Base-by-base conservation (phyloP, 257 asterid genomes). In the Nicotiana attenuata region DNA sequence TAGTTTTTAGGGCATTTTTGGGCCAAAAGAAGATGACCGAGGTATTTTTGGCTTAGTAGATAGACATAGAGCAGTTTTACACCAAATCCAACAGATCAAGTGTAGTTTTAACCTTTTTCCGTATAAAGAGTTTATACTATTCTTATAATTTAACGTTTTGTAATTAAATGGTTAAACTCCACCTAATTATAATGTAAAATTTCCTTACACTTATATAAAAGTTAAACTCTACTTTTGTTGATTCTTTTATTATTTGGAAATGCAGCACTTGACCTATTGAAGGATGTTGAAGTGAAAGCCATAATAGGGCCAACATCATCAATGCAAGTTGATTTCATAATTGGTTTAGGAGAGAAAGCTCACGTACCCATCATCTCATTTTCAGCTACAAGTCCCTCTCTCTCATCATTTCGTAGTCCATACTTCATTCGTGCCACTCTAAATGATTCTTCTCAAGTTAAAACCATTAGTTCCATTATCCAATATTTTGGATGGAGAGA, bases 251-350 rank as follows among this genome's bases (percentile, higher is more conserved):
- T 38, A 7, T 15, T 6, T 71, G 19, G 26, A 80, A 67, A 78
- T 87, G 89, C 93, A 92, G 97, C 91, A 65, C 65, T 90, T 33
- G 94, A 90, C 76, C 81, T 91, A 5, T 56, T 90, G 73, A 90
- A 89, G 85, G 87, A 90, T 75, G 89, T 85, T 22, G 77, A 89
- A 86, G 97, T 91, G 57, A 85, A 89, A 56, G 94, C 93, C 38
- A 90, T 91, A 35, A 81, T 93, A 16, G 97, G 97, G 13, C 96
- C 96, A 13, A 15, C 47, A 35, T 65, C 61, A 73, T 93, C 97
- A 26, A 78, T 60, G 81, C 90, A 91, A 76, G 87, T 94, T 19
- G 81, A 81, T 22, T 90, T 91, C 75, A 7, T 88, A 17, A 87
- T 90, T 15, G 52, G 77, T 24, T 92, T 93, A 0, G 94, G 96